Percentiles rank a stretch among this genome's conserved stretches.
phyloP scores from a whole-genome alignment of 2,329 filamentous ascomycete genomes.

The Coniochaeta hoffmannii region DNA sequence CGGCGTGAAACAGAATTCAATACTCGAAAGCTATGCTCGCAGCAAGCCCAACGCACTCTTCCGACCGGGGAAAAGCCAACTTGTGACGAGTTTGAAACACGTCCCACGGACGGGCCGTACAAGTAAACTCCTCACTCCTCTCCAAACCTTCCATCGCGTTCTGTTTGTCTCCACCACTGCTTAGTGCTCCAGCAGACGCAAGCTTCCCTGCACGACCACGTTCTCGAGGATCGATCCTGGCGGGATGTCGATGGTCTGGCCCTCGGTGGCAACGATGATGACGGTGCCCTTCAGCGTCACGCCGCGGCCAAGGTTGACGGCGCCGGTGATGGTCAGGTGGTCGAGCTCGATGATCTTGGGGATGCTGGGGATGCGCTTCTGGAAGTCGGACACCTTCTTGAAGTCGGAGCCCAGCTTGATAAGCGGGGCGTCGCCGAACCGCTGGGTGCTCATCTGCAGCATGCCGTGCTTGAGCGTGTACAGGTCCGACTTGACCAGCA shows the following conservation, averaged over 20 bases:
- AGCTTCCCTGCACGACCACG: constrained; percentile 95
- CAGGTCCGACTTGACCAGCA: constrained; percentile 99
- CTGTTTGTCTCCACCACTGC: background rate
- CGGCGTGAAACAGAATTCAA: background rate
- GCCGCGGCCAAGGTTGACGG: constrained; percentile 91
- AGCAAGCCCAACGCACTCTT: background rate
- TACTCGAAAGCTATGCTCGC: background rate
- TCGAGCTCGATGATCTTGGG: constrained; percentile 88
- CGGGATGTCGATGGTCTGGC: constrained; percentile 94
- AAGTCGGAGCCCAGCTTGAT: constrained; percentile 99
- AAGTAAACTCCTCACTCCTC: too few species aligned
- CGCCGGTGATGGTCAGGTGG: constrained; percentile 94
- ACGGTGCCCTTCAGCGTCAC: constrained; percentile 97
- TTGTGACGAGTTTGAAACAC: background rate
- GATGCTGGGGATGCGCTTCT: constrained; percentile 78
- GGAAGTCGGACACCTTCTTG: constrained; percentile 99
- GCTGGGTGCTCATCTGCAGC: constrained; percentile 91
- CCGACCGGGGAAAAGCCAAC: background rate
- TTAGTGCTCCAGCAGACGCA: constrained; percentile 65
- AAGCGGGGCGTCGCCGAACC: constrained; percentile 91
- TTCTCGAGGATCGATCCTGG: constrained; percentile 97
- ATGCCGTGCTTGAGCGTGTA: constrained; percentile 99
- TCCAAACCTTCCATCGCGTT: background rate
- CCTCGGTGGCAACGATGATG: constrained; percentile 97
- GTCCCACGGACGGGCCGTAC: too few species aligned